These are phyloP conservation scores for Garcia nutans DNA, from an alignment of 345 rosid species.

Conservation along the genomic window DNA sequence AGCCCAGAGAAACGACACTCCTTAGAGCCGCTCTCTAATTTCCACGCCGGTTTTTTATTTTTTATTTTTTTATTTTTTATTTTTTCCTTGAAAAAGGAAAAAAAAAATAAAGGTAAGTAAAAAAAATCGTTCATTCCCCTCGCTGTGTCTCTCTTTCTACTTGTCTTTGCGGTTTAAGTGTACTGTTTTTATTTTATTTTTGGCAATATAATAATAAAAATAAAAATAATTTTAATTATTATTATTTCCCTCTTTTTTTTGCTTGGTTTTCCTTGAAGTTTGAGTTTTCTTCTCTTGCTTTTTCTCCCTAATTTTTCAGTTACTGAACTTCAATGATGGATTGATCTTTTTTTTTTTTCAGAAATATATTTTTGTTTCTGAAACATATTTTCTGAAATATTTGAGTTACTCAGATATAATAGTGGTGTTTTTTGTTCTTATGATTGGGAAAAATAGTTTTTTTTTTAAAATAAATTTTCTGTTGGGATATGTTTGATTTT, in stretches of 20 bases:
- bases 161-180: not conserved
- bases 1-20: conserved; percentile 35
- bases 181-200: not conserved
- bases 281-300: not conserved
- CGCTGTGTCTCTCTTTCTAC: not conserved
- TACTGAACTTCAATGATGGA: not conserved
- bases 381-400: not conserved
- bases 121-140: not conserved
- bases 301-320: not conserved
- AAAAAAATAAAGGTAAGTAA: conserved; percentile 27
- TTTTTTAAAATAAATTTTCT: not conserved
- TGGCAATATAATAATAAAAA: no score
- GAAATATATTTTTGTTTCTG: no score
- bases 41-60: not conserved
- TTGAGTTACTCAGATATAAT: not conserved
- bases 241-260: not conserved
- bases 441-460: conserved; percentile 19
- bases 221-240: not conserved
- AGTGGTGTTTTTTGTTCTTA: not conserved
- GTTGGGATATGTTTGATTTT: not conserved
- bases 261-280: not conserved
- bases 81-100: not conserved
- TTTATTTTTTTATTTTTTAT: not conserved
- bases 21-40: conserved; percentile 13
- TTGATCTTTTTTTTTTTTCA: not conserved